Evolutionary conservation across 495 filamentous ascomycete species (phyloP), one percentile per base, ranked within the genome.

Genomic region (Trichoderma gamsii): DNA sequence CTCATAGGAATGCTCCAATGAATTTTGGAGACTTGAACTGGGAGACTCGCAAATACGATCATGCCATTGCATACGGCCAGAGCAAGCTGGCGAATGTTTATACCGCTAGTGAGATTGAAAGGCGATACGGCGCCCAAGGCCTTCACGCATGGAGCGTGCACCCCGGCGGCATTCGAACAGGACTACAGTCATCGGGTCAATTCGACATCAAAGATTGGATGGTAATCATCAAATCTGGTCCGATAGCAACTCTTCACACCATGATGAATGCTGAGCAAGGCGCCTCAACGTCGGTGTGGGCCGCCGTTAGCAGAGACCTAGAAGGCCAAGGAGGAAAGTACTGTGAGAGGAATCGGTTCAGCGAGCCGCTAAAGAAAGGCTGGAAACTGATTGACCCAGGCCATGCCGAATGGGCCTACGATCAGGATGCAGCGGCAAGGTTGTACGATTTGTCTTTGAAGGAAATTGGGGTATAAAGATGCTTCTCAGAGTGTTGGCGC

Each of bases 21-120:
- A 64, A 79, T n/a, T 79, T 81, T 66, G 73, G 79, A 71, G 81
- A 87, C 70, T 76, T 70, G 52, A 81, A 83, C 61, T 79, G 82
- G 61, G 73, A 72, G 23, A 65, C 3, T 1, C 23, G 69, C 13
- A 72, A 41, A 8, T 73, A 71, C 65, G 65, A 68, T 12, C 77
- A 78, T n/a, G 41, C 61, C 4, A 13, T 49, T 8, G 79, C 82
- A 11, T 87, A 87, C 69, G 81, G 77, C 7, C 78, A 82, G 44
- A 78, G 76, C 21, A 87, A 87, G 74, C 79, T 79, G 3, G 83
- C 82, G 3, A 84, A 83, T 70, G 76, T 85, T 64, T 73, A 69
- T 64, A 70, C 72, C 18, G 67, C 71, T 21, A 74, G 71, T 64
- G 69, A 76, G 65, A 27, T 76, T 29, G 73, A 76, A 63, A 44